phyloP scores from a whole-genome alignment of 2,329 filamentous ascomycete species.

The Xylaria hypoxylon region DNA sequence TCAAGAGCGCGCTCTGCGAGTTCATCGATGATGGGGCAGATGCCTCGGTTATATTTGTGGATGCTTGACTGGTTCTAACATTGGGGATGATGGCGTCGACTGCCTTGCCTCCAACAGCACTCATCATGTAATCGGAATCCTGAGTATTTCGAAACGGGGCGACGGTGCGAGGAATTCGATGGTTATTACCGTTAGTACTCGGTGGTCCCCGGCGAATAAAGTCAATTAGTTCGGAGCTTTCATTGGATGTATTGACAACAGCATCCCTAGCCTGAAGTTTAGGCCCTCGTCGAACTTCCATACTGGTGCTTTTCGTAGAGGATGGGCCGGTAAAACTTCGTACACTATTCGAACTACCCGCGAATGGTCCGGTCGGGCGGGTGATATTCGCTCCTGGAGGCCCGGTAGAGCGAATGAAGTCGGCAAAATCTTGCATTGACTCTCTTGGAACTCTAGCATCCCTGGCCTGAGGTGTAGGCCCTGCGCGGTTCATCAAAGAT shows the following conservation, averaged over 20 bases:
- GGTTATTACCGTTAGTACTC: slow-evolving; percentile 65
- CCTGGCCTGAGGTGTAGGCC: slow-evolving; percentile 63
- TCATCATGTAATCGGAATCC: slow-evolving; percentile 81
- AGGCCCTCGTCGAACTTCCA: slow-evolving; percentile 56
- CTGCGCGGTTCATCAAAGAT: slow-evolving; percentile 51
- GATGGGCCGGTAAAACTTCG: slow-evolving; percentile 52
- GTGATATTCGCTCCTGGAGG: slow-evolving; percentile 62
- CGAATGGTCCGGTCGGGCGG: slow-evolving; percentile 42
- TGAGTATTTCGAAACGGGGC: slow-evolving; percentile 87
- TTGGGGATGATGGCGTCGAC: slow-evolving; percentile 69
- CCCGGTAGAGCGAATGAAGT: slow-evolving; percentile 89
- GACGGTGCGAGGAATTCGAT: slow-evolving; percentile 82
- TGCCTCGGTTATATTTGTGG: slow-evolving; percentile 67
- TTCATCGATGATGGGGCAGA: slow-evolving; percentile 75
- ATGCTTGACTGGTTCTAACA: slow-evolving; percentile 67
- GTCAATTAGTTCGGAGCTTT: slow-evolving; percentile 90
- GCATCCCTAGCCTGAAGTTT: slow-evolving; percentile 80
- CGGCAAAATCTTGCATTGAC: slow-evolving; percentile 83
- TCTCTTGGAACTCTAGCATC: slow-evolving; percentile 79
- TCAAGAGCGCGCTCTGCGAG: slow-evolving; percentile 78
- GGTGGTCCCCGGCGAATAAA: slow-evolving; percentile 92
- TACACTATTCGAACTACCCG: slow-evolving; percentile 42
- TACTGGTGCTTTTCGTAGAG: slow-evolving; percentile 51
- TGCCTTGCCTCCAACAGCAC: slow-evolving; percentile 65
- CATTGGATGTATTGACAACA: slow-evolving; percentile 69